These are phyloP conservation scores for Mantamonas sphyraenae DNA, from an alignment of 78 protist species.

Conservation along the genomic window DNA sequence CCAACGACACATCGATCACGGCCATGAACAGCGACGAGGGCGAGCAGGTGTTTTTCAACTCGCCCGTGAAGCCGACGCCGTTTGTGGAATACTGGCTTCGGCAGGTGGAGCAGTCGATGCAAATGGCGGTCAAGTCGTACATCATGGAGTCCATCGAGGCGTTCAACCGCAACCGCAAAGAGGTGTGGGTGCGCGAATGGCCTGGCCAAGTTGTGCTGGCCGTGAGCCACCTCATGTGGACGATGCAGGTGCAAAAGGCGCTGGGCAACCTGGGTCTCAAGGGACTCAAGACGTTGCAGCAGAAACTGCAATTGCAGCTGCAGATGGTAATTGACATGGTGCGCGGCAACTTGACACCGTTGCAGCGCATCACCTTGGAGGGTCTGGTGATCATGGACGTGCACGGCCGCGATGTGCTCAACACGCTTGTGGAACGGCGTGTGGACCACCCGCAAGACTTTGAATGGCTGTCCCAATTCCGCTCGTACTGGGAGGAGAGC, in stretches of 20 bases:
- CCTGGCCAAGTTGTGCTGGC: slow-evolving; percentile 41
- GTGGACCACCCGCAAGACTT: slow-evolving; percentile 10
- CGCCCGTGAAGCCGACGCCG: background rate
- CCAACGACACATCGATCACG: background rate
- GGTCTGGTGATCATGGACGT: slow-evolving; percentile 71
- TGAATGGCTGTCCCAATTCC: slow-evolving; percentile 63
- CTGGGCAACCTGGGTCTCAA: slow-evolving; percentile 5
- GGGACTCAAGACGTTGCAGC: slow-evolving; percentile 16
- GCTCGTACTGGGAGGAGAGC: slow-evolving; percentile 36
- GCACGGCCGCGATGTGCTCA: slow-evolving; percentile 65
- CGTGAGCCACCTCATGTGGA: slow-evolving; percentile 51
- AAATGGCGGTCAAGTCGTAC: background rate
- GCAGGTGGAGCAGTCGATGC: background rate
- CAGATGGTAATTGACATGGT: slow-evolving; percentile 27
- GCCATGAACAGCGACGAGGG: slow-evolving; percentile 19
- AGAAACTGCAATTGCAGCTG: slow-evolving; percentile 12
- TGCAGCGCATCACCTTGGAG: slow-evolving; percentile 38
- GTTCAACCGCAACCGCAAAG: background rate
- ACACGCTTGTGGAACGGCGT: slow-evolving; percentile 4
- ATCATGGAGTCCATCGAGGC: background rate
- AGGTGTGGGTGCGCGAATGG: slow-evolving; percentile 14
- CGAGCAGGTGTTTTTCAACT: slow-evolving; percentile 7
- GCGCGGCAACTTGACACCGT: slow-evolving; percentile 26
- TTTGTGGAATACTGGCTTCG: background rate
- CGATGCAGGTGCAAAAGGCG: slow-evolving; percentile 51